Conservation (phyloP, 192 early-diverging fungal genomes). For the Umbelopsis sp. region DNA sequence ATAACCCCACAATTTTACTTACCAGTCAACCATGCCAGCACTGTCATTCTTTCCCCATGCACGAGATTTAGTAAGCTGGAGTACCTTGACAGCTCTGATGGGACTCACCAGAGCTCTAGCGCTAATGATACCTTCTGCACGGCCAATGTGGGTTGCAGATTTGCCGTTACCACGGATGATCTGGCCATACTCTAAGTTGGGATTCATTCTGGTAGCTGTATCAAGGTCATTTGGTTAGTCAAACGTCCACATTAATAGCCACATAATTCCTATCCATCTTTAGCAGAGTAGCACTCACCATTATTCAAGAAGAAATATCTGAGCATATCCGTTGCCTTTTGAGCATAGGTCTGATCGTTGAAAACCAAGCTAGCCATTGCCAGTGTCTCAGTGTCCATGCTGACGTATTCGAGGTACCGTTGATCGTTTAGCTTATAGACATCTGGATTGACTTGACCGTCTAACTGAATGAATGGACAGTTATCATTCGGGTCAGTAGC, state of each 20-base stretch:
- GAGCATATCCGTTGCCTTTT: too few species aligned
- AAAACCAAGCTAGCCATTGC: too few species aligned
- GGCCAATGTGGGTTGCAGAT: slow-evolving; percentile 10
- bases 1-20: background rate
- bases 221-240: background rate
- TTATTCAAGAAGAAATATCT: background rate
- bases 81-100: background rate
- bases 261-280: background rate
- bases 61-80: background rate
- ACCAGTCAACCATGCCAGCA: slow-evolving; percentile 12
- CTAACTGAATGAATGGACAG: too few species aligned
- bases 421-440: too few species aligned
- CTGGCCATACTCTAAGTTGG: slow-evolving; percentile 7
- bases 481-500: too few species aligned
- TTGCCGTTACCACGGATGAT: slow-evolving; percentile 14
- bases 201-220: background rate
- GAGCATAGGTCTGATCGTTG: too few species aligned
- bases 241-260: background rate
- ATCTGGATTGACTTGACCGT: too few species aligned
- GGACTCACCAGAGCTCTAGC: background rate
- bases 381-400: too few species aligned
- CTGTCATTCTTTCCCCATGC: background rate
- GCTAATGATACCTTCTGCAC: slow-evolving; percentile 10
- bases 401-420: too few species aligned
- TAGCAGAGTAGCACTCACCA: background rate